These are phyloP conservation scores for Solanum infundibuliforme DNA, from an alignment of 257 asterid genomes.

Conservation along the genomic window DNA sequence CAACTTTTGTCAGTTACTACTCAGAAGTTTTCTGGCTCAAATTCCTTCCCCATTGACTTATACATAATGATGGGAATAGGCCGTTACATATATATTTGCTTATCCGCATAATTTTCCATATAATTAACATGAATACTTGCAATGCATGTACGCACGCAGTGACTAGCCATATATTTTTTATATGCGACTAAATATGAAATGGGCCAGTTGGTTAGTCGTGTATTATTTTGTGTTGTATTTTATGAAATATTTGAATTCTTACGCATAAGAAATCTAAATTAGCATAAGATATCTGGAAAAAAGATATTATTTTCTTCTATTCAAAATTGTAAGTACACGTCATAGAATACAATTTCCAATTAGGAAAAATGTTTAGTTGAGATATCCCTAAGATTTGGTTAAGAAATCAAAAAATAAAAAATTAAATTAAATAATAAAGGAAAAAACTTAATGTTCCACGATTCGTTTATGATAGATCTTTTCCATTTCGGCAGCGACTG, in stretches of 20 bases:
- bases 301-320: not conserved
- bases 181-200: no score
- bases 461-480: not conserved
- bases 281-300: not conserved
- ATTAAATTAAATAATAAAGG: no score
- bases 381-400: not conserved
- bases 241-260: not conserved
- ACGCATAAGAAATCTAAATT: not conserved
- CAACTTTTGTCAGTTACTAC: not conserved
- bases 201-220: not conserved
- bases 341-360: not conserved
- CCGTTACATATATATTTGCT: not conserved
- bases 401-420: not conserved
- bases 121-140: no score
- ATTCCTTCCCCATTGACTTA: not conserved
- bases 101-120: no score
- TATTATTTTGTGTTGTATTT: not conserved
- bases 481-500: constrained; percentile 8
- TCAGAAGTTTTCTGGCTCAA: not conserved
- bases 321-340: not conserved
- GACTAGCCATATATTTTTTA: no score
- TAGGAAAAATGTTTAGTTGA: not conserved
- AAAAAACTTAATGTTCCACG: not conserved
- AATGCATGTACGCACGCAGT: no score
- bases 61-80: not conserved